Evolutionary conservation across 2,329 filamentous ascomycete genomes (phyloP).

Genomic region (Onygenales sp.): DNA sequence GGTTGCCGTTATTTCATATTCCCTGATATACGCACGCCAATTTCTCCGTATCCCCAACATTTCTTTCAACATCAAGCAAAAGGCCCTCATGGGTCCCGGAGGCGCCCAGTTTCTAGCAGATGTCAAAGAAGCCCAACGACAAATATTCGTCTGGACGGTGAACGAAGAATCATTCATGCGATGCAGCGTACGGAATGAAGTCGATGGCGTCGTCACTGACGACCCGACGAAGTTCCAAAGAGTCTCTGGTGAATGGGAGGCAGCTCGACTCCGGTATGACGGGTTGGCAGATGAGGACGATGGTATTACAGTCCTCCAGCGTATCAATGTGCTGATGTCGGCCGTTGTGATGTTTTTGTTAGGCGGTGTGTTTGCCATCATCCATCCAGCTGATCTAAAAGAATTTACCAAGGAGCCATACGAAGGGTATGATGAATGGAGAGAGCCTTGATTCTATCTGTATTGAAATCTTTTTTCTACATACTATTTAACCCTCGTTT

Average conservation of each 20-base stretch:
- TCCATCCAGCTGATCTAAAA: neutral
- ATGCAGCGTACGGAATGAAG: conserved; percentile 57
- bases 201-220: conserved; percentile 83
- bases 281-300: neutral
- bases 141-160: conserved; percentile 76
- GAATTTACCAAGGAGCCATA: neutral
- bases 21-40: conserved; percentile 52
- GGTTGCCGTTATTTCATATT: conserved; percentile 34
- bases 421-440: neutral
- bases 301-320: neutral
- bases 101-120: conserved; percentile 59
- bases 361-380: neutral
- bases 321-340: neutral
- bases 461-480: neutral
- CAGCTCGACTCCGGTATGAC: neutral
- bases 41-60: conserved; percentile 60
- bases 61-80: conserved; percentile 68
- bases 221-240: conserved; percentile 45
- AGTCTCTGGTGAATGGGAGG: conserved; percentile 1
- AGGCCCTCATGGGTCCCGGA: conserved; percentile 56
- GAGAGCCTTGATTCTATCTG: neutral
- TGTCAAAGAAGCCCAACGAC: conserved; percentile 45
- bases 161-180: conserved; percentile 72
- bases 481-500: too few relatives aligned
- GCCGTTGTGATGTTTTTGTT: neutral